phyloP scores from a whole-genome alignment of 2,329 filamentous ascomycete species.

The Hysterium pulicare region DNA sequence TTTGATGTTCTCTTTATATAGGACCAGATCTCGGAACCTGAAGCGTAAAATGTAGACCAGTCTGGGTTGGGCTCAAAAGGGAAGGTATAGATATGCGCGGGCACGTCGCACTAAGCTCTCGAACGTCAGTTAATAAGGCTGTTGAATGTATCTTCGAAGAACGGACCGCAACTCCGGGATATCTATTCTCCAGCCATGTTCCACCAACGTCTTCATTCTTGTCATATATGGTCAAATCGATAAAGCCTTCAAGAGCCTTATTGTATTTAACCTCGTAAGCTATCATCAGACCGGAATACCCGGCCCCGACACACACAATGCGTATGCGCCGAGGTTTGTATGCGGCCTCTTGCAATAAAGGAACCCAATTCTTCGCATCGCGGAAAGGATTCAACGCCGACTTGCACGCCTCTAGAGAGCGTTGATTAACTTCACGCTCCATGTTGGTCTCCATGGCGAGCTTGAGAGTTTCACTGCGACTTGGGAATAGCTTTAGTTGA shows the following conservation, averaged over 20 bases:
- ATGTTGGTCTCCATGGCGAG: too few species aligned
- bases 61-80: slow-evolving; percentile 41
- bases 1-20: slow-evolving; percentile 37
- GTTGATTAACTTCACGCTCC: too few species aligned
- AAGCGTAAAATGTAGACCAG: slow-evolving; percentile 40
- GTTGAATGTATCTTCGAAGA: not conserved
- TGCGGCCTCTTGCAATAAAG: slow-evolving; percentile 29
- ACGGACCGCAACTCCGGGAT: slow-evolving; percentile 37
- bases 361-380: slow-evolving; percentile 24
- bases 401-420: too few species aligned
- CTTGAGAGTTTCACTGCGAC: too few species aligned
- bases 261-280: slow-evolving; percentile 42
- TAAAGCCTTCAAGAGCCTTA: slow-evolving; percentile 28
- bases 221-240: slow-evolving; percentile 41
- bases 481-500: too few species aligned
- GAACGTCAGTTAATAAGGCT: not conserved
- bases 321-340: slow-evolving; percentile 19
- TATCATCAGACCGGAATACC: slow-evolving; percentile 37
- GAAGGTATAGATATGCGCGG: slow-evolving; percentile 23
- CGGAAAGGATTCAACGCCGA: too few species aligned
- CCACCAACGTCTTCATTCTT: slow-evolving; percentile 33
- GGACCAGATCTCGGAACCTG: slow-evolving; percentile 36
- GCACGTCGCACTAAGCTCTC: not conserved
- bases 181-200: slow-evolving; percentile 38
- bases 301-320: slow-evolving; percentile 30